Evolutionary conservation across 2,329 filamentous ascomycete species (phyloP).

Genomic region (Aspergillus pseudoviridinutans): DNA sequence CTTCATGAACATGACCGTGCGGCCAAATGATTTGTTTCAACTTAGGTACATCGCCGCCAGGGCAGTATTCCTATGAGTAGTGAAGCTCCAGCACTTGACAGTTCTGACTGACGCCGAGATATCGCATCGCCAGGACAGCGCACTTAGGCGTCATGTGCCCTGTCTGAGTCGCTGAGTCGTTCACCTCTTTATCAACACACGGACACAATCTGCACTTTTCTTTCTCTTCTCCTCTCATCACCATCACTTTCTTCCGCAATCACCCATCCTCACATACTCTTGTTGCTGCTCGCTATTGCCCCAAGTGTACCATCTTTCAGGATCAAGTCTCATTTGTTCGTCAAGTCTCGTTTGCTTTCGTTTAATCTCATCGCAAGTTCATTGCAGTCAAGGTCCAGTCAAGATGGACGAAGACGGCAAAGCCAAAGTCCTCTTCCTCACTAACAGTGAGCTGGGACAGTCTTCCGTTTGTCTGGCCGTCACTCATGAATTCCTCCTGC

Average conservation of each 20-base stretch:
- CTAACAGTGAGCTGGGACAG: slow-evolving; percentile 41
- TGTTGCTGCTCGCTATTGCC: background rate
- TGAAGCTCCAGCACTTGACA: background rate
- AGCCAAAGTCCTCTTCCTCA: slow-evolving; percentile 36
- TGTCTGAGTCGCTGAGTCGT: background rate
- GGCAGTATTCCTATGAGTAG: background rate
- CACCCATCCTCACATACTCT: background rate
- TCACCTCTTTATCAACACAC: background rate
- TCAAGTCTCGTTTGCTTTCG: background rate
- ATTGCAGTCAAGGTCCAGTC: background rate
- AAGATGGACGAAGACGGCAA: slow-evolving; percentile 7
- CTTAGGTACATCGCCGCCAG: background rate
- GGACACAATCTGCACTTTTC: background rate
- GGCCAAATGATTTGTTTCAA: background rate
- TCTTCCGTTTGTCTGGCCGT: slow-evolving; percentile 42
- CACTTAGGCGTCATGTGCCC: background rate
- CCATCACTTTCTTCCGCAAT: background rate
- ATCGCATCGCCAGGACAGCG: background rate
- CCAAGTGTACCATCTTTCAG: background rate
- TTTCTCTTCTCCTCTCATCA: background rate
- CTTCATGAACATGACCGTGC: background rate
- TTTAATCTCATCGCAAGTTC: background rate
- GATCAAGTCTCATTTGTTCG: background rate
- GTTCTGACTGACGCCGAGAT: background rate
- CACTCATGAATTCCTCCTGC: slow-evolving; percentile 32